Base-by-base conservation (phyloP, 306 rosid species). In the Glycyrrhiza uralensis region DNA sequence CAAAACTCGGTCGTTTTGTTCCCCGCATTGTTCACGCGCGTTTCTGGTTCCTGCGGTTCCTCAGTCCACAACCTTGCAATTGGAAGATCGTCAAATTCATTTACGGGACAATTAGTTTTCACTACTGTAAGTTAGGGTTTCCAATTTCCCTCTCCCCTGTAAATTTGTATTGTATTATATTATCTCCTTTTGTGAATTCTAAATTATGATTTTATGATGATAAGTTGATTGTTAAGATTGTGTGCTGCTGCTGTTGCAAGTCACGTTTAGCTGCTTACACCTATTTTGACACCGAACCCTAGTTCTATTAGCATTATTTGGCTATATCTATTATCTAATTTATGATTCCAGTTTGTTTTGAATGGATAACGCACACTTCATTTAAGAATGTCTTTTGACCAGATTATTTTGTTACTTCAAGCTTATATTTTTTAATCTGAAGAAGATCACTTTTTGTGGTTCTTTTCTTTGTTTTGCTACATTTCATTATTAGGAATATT, bases 51-150 rank as follows among this genome's bases (percentile, higher is more conserved):
- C 2, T 35, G 38, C 1, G 2, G 0, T 2, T 20, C 23, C 7
- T 49, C 30, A 5, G 45, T n/a, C n/a, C n/a, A n/a, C n/a, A 10
- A 39, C 45, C 11, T 18, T 3, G 68, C 33, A 17, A 23, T 38
- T 13, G 0, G 24, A 80, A 51, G 19, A 14, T 35, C 55, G 2
- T 28, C 0, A 28, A 38, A 4, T 24, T 26, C 17, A 42, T 45
- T 60, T 22, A 15, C 47, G 32, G 45, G 17, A 4, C 29, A 29
- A 71, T 46, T 47, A 11, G 20, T 32, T 49, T 42, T 69, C 26
- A 10, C 69, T 22, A 29, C 51, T 76, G 84, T 80, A 70, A 80
- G 84, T 64, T 56, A 55, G 50, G 78, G 54, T 38, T 63, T 56
- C 26, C 52, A 4, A 51, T 35, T 61, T 59, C 6, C 12, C 22